Percentiles rank a stretch among this genome's conserved stretches.
Evolutionary conservation across 2,329 filamentous ascomycete genomes (phyloP).

Genomic region (Phyllosticta capitalensis): DNA sequence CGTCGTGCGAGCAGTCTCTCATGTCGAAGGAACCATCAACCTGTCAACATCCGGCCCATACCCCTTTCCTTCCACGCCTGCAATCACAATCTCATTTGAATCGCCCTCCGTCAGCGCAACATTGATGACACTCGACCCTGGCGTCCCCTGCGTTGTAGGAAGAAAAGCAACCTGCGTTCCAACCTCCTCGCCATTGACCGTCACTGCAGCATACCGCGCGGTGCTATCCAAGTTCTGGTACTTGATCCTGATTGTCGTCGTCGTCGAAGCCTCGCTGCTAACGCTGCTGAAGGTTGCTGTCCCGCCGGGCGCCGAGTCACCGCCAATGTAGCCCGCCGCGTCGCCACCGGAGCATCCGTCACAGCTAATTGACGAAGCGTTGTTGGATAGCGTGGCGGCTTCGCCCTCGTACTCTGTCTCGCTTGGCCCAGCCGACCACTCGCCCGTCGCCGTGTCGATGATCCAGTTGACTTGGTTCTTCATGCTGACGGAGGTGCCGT

Average conservation of each 20-base stretch:
- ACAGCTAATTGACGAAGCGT: conserved; percentile 41
- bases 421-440: conserved; percentile 34
- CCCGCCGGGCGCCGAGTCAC: conserved; percentile 39
- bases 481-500: conserved; percentile 41
- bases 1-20: neutral
- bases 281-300: conserved; percentile 41
- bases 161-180: conserved; percentile 46
- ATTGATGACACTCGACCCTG: conserved; percentile 40
- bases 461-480: conserved; percentile 48
- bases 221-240: conserved; percentile 47
- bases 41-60: conserved; percentile 47
- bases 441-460: conserved; percentile 35
- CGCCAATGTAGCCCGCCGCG: conserved; percentile 40
- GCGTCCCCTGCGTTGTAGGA: conserved; percentile 37
- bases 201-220: conserved; percentile 45
- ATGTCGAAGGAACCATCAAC: conserved; percentile 43
- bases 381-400: conserved; percentile 33
- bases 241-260: conserved; percentile 46
- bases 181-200: conserved; percentile 43
- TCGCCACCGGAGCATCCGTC: conserved; percentile 49
- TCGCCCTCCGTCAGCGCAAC: conserved; percentile 42
- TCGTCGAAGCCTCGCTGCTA: conserved; percentile 33
- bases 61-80: conserved; percentile 25
- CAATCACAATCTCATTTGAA: conserved; percentile 41
- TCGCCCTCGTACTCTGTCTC: conserved; percentile 47